Percentiles rank a stretch among this genome's conserved stretches.
phyloP scores from a whole-genome alignment of 164 flowering plant genomes.

The Vitis amurensis region DNA sequence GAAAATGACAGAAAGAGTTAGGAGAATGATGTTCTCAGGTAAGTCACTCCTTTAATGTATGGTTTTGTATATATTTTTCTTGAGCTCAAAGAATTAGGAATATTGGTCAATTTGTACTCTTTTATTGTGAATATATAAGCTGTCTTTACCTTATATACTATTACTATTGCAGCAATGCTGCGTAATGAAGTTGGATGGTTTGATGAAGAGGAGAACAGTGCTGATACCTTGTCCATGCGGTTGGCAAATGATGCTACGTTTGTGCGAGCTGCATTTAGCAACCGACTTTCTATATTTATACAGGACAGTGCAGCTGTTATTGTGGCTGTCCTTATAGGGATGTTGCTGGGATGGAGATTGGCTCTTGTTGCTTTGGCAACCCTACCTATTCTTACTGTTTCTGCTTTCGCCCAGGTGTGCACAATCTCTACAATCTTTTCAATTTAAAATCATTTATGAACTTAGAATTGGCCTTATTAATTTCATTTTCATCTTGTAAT shows the following conservation, averaged over 20 bases:
- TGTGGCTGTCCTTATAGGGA: slow-evolving; percentile 85
- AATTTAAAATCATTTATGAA: background rate
- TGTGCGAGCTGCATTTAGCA: slow-evolving; percentile 98
- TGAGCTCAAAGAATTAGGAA: background rate
- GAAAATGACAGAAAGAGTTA: slow-evolving; percentile 97
- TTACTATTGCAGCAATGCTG: slow-evolving; percentile 70
- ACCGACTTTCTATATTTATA: slow-evolving; percentile 89
- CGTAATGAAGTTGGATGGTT: slow-evolving; percentile 98
- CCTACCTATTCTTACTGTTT: slow-evolving; percentile 72
- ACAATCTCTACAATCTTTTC: background rate
- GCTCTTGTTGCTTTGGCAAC: slow-evolving; percentile 95
- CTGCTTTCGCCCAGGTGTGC: slow-evolving; percentile 93
- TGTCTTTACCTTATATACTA: background rate
- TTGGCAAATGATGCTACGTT: slow-evolving; percentile 99
- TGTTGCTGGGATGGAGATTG: slow-evolving; percentile 85
- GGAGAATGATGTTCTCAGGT: slow-evolving; percentile 99
- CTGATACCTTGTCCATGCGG: slow-evolving; percentile 92
- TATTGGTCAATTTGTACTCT: background rate
- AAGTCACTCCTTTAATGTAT: background rate
- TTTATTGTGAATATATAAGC: background rate
- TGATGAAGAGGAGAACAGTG: slow-evolving; percentile 95
- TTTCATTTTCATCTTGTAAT: too few relatives aligned
- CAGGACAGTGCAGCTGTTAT: slow-evolving; percentile 89
- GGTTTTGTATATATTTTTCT: background rate
- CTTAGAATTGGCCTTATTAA: background rate